Conservation (phyloP, 768 basidiomycete genomes). For the Terana coerulea region DNA sequence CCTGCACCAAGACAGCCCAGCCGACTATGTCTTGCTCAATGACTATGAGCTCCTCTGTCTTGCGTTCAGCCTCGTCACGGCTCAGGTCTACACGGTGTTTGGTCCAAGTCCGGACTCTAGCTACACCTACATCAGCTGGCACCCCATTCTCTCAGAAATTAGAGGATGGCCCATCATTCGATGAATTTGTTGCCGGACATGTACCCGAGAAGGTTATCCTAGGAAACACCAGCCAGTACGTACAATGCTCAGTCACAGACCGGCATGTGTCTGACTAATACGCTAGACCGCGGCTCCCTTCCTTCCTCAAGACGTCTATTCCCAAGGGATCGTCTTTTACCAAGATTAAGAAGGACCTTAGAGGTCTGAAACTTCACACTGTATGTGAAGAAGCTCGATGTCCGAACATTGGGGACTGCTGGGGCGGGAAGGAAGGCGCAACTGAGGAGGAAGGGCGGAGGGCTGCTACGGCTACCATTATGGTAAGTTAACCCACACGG, state of each 20-base stretch:
- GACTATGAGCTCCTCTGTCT: not conserved
- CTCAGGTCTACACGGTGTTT: not conserved
- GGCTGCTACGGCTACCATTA: slow-evolving; percentile 95
- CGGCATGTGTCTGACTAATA: slow-evolving; percentile 1
- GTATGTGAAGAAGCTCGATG: slow-evolving; percentile 99
- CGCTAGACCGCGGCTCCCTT: slow-evolving; percentile 77
- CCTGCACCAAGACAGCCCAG: not conserved
- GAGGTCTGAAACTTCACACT: slow-evolving; percentile 88
- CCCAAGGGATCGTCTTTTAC: slow-evolving; percentile 86
- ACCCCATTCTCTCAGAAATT: slow-evolving; percentile 49
- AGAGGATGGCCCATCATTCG: slow-evolving; percentile 65
- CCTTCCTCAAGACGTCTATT: slow-evolving; percentile 86
- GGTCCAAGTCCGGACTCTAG: slow-evolving; percentile 38
- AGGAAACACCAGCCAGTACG: slow-evolving; percentile 67
- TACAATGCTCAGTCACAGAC: slow-evolving; percentile 3
- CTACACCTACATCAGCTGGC: slow-evolving; percentile 43
- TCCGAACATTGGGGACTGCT: slow-evolving; percentile 99
- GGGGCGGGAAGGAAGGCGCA: slow-evolving; percentile 78
- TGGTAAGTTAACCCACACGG: slow-evolving; percentile 50
- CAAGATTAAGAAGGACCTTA: slow-evolving; percentile 92
- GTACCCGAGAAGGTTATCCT: slow-evolving; percentile 58
- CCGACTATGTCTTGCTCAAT: not conserved
- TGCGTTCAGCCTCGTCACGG: slow-evolving; percentile 7
- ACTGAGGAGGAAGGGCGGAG: slow-evolving; percentile 71
- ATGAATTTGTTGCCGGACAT: slow-evolving; percentile 76